Base-by-base conservation (phyloP, 805 yeast genomes). In the Jamesozyma spencerorum region DNA sequence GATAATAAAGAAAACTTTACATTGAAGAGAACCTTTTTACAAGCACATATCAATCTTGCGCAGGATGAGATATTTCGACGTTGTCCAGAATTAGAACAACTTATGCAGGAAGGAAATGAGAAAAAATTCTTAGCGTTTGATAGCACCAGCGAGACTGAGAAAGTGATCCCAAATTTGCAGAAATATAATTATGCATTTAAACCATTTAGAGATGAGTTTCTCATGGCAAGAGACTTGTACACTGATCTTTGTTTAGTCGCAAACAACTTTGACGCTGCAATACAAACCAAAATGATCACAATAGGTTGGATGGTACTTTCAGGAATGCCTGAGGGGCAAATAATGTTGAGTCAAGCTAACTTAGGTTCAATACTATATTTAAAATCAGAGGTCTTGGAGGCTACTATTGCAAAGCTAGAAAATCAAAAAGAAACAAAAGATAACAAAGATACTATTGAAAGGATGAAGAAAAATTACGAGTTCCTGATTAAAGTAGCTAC, bases 181-280 rank as follows among this genome's bases (percentile, higher is more conserved):
- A 54, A 52, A 38, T 62, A 63, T 52, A 70, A 64, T 24, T 68
- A 65, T 26, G 69, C 73, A 1, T 79, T 82, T 78, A 75, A 72
- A 31, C 79, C 78, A 2, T 85, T 82, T 55, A 64, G 76, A 19
- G 82, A 80, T 41, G 94, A 85, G 49, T 71, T 81, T 44, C 76
- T 86, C 57, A 74, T 75, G 40, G 77, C 82, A 2, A 68, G 87
- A 58, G 94, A 85, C 47, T 51, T 83, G 44, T 72, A 77, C 46
- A 76, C 82, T 3, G 84, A 87, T 2, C 62, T 76, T 19, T 78
- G 81, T 42, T 60, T 84, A 41, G 66, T 77, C 1, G 65, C 73
- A 13, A 84, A 84, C 7, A 83, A 80, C 52, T 62, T 75, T 40
- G 64, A 70, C 18, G 60, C 69, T 39, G 85, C 87, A 2, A 61